A percentile compares a stretch with the other conserved stretches of the same genome.
Evolutionary conservation across 805 yeast genomes (phyloP).

Genomic region (Yamadazyma philogaea): DNA sequence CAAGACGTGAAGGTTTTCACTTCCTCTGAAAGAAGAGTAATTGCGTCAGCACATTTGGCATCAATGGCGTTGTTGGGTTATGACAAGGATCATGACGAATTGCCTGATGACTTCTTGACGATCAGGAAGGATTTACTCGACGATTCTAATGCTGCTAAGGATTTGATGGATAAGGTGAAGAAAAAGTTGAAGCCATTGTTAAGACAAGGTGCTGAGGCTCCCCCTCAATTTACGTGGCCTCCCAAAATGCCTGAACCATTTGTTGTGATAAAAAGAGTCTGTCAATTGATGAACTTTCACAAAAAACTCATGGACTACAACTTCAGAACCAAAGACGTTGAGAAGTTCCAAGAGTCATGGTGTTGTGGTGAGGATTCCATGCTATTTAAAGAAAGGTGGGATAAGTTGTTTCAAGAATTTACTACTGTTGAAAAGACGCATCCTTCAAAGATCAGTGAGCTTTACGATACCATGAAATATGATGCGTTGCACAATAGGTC

Average conservation of each 20-base stretch:
- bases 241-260: constrained; percentile 97
- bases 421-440: constrained; percentile 92
- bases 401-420: constrained; percentile 89
- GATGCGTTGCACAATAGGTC: constrained; percentile 95
- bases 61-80: constrained; percentile 71
- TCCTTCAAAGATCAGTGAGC: constrained; percentile 93
- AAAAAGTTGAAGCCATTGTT: constrained; percentile 91
- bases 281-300: constrained; percentile 92
- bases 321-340: constrained; percentile 63
- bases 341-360: constrained; percentile 76
- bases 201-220: constrained; percentile 95
- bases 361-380: constrained; percentile 95
- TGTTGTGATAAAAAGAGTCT: constrained; percentile 87
- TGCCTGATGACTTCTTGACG: constrained; percentile 74
- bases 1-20: constrained; percentile 85
- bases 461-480: constrained; percentile 97
- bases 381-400: constrained; percentile 95
- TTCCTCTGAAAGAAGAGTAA: constrained; percentile 91
- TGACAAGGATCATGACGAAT: constrained; percentile 45
- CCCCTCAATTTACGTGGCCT: constrained; percentile 98
- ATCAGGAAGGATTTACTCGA: constrained; percentile 89
- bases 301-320: constrained; percentile 78
- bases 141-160: constrained; percentile 97
- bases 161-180: constrained; percentile 94
- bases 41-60: constrained; percentile 87